phyloP scores from a whole-genome alignment of 495 filamentous ascomycete genomes.

The Apiosordaria backusii region DNA sequence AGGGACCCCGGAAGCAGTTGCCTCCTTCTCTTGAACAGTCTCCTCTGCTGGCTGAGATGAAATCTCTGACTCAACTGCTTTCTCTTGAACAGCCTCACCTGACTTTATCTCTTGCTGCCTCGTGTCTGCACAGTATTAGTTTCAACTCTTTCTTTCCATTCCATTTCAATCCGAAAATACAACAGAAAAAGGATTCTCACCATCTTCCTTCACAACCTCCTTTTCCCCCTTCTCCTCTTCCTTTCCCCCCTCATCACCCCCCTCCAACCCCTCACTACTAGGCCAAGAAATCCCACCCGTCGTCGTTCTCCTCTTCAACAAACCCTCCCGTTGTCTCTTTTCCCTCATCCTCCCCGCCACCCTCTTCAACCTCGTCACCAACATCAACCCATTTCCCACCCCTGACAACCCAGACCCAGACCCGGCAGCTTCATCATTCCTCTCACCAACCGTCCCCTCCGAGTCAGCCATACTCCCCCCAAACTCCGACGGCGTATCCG shows the following conservation, averaged over 20 bases:
- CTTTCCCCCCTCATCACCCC: conserved; percentile 11
- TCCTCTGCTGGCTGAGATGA: neutral
- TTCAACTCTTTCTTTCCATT: conserved; percentile 15
- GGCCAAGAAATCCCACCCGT: neutral
- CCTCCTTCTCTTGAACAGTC: neutral
- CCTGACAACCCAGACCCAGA: neutral
- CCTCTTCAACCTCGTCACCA: conserved; percentile 3
- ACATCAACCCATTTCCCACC: neutral
- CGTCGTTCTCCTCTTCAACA: neutral
- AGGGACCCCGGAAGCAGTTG: too few relatives aligned
- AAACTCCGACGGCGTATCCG: neutral
- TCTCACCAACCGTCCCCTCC: neutral
- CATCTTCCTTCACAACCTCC: conserved; percentile 8
- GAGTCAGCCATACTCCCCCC: neutral
- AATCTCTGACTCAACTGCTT: neutral
- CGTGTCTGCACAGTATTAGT: neutral
- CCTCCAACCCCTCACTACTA: too few relatives aligned
- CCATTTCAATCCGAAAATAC: neutral
- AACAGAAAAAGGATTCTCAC: neutral
- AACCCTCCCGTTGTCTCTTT: neutral
- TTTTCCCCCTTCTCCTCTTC: conserved; percentile 29
- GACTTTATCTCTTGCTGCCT: neutral
- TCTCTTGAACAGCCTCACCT: neutral
- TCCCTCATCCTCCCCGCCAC: neutral
- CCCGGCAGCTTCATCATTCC: conserved; percentile 1